These are phyloP conservation scores for Myotisia sp. DNA, from an alignment of 2,329 filamentous ascomycete genomes.

Conservation along the genomic window DNA sequence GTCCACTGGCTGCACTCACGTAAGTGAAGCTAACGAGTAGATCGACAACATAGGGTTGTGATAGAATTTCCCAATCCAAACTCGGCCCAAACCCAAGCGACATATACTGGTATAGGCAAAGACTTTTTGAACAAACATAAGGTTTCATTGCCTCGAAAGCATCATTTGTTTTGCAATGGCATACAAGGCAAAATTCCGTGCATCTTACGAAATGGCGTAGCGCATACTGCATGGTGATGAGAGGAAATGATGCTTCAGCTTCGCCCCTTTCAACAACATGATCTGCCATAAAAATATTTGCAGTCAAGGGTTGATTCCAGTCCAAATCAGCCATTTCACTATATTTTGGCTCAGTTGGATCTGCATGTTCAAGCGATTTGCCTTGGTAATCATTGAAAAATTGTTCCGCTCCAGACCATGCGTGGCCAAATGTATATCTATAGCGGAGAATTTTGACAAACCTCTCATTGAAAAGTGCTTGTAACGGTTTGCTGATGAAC, in stretches of 20 bases:
- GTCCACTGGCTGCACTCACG: slow-evolving; percentile 31
- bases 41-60: slow-evolving; percentile 70
- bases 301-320: slow-evolving; percentile 20
- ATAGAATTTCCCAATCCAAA: slow-evolving; percentile 69
- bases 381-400: slow-evolving; percentile 39
- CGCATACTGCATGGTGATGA: slow-evolving; percentile 57
- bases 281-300: slow-evolving; percentile 36
- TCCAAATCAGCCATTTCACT: slow-evolving; percentile 15
- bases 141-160: slow-evolving; percentile 43
- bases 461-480: slow-evolving; percentile 51
- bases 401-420: slow-evolving; percentile 55
- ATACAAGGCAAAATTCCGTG: slow-evolving; percentile 76
- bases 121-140: slow-evolving; percentile 58
- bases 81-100: slow-evolving; percentile 70
- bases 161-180: slow-evolving; percentile 52
- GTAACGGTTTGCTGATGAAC: slow-evolving; percentile 59
- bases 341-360: slow-evolving; percentile 13
- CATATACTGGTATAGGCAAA: slow-evolving; percentile 85
- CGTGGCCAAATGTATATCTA: slow-evolving; percentile 38
- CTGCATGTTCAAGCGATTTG: slow-evolving; percentile 12
- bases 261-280: slow-evolving; percentile 28
- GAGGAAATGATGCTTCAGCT: slow-evolving; percentile 37
- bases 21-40: slow-evolving; percentile 75
- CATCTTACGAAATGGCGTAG: slow-evolving; percentile 65
- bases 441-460: slow-evolving; percentile 50